Base-by-base conservation (phyloP, 345 rosid species). In the Melaleuca quinquenervia region DNA sequence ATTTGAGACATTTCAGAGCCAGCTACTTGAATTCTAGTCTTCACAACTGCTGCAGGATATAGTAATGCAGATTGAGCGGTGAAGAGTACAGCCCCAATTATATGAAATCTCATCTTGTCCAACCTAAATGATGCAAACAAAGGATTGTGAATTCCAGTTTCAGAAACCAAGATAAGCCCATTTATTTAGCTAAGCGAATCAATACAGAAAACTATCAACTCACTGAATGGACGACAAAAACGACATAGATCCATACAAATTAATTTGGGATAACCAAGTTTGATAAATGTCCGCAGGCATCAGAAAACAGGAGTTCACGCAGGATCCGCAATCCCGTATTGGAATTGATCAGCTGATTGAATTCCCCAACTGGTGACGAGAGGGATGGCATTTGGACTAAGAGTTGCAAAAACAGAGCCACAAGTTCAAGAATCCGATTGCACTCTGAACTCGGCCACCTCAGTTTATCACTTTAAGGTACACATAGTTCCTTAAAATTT, bases 11-110 rank as follows among this genome's bases (percentile, higher is more conserved):
- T 24, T 18, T 90, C 91, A 44, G 93, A 90, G 88, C 85, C 89
- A 84, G 91, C 93, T 11, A 91, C 96, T 88, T 93, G 95, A 93
- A 92, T 91, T 86, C 93, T 89, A 1, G 95, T 94, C 90, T 93
- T 94, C 50, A 93, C 96, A 18, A 93, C 94, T 26, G 89, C 87
- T 1, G 92, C 93, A 13, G 94, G 95, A 89, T 93, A 94, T n/a
- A 93, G 90, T 44, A 92, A 62, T 5, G 89, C 92, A 83, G 90
- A 91, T 88, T 92, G 96, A 26, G 89, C 93, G 6, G 96, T 92
- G 62, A 94, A 92, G 55, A 94, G 93, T 29, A 90, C 48, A 45
- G 97, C 94, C 62, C 96, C 95, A 18, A 90, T 90, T 2, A 91
- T 55, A 84, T 93, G 95, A 85, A 93, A 94, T 88, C 91, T 91